Percentiles rank a stretch among this genome's conserved stretches.
These are phyloP conservation scores for Globisporangium solare DNA, from an alignment of 352 stramenopile species.

Conservation along the genomic window DNA sequence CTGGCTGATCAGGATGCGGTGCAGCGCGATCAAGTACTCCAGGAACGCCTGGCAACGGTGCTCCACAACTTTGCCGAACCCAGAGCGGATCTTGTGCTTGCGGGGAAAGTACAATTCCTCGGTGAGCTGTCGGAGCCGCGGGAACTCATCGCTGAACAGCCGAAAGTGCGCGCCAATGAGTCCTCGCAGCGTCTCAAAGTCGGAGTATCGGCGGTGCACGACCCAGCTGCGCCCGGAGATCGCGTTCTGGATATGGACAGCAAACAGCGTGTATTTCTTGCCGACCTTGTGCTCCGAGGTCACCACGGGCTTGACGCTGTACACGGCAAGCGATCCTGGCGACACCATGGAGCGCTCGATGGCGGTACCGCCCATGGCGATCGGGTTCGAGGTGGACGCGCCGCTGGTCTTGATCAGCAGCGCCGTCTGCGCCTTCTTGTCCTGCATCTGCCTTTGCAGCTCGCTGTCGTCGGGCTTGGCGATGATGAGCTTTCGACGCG, in stretches of 20 bases:
- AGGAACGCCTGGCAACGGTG: slow-evolving; percentile 64
- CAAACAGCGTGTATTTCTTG: slow-evolving; percentile 54
- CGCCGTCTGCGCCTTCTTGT: slow-evolving; percentile 21
- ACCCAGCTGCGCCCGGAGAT: slow-evolving; percentile 69
- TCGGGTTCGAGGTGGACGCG: slow-evolving; percentile 27
- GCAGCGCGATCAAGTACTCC: slow-evolving; percentile 53
- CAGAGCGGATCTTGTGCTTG: slow-evolving; percentile 57
- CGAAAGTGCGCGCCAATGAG: slow-evolving; percentile 53
- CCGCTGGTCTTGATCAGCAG: slow-evolving; percentile 37
- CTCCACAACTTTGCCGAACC: slow-evolving; percentile 48
- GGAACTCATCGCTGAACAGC: slow-evolving; percentile 46
- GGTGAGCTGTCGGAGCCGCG: slow-evolving; percentile 32
- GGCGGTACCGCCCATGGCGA: slow-evolving; percentile 55
- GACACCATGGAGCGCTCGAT: slow-evolving; percentile 67
- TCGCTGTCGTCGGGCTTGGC: slow-evolving; percentile 12
- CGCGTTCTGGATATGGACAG: slow-evolving; percentile 66
- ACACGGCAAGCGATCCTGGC: slow-evolving; percentile 49
- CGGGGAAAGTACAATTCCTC: slow-evolving; percentile 66
- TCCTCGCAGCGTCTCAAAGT: slow-evolving; percentile 57
- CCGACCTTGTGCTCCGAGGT: slow-evolving; percentile 19
- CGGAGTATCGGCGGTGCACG: slow-evolving; percentile 58
- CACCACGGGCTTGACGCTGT: slow-evolving; percentile 47
- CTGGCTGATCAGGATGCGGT: slow-evolving; percentile 60
- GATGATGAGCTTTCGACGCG: slow-evolving; percentile 15
- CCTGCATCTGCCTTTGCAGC: slow-evolving; percentile 10